A percentile compares a stretch with the other conserved stretches of the same genome.
Evolutionary conservation across 371 early-diverging fungal genomes (phyloP).

Genomic region (Globomyces sp.): DNA sequence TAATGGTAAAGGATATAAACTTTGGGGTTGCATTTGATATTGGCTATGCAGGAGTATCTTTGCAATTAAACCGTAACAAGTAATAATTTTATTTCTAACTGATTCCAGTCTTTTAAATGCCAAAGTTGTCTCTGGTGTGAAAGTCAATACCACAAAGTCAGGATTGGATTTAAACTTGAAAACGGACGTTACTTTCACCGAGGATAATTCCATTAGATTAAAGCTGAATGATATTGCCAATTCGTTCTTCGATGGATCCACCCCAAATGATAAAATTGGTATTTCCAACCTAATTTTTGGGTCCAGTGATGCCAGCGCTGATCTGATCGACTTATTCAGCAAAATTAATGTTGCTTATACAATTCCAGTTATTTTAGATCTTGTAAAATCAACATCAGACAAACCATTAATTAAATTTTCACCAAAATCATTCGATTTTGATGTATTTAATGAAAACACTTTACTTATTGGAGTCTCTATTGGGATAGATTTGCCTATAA

Average conservation of each 20-base stretch:
- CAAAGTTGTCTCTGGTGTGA: neutral
- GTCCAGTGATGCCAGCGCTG: neutral
- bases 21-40: neutral
- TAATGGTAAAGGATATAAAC: neutral
- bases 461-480: too few species aligned
- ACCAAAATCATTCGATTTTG: too few species aligned
- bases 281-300: neutral
- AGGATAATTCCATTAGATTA: neutral
- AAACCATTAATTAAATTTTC: too few species aligned
- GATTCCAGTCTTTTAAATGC: constrained; percentile 1
- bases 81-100: neutral
- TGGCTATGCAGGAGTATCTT: neutral
- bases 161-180: constrained; percentile 6
- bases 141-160: neutral
- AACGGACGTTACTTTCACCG: neutral
- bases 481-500: neutral
- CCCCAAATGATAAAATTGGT: neutral
- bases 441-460: too few species aligned
- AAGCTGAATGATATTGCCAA: neutral
- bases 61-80: neutral
- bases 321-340: neutral
- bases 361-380: neutral
- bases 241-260: neutral
- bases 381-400: neutral
- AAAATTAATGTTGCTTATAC: neutral